phyloP scores from a whole-genome alignment of 306 rosid genomes.

The Inga oerstediana region DNA sequence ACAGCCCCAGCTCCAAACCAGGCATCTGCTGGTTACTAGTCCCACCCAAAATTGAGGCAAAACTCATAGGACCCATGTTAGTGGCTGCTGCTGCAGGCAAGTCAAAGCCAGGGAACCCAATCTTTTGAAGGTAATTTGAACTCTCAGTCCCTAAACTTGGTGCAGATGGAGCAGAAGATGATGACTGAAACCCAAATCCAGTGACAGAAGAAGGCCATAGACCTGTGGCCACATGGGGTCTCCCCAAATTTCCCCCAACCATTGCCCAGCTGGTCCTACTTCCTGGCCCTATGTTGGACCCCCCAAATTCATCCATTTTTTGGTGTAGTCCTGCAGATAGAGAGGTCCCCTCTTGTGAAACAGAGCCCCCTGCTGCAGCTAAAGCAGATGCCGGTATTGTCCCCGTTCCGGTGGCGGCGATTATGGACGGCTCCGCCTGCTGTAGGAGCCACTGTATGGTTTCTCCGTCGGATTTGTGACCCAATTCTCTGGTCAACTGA shows the following conservation, averaged over 20 bases:
- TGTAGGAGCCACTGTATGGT: conserved; percentile 96
- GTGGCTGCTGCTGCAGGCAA: conserved; percentile 42
- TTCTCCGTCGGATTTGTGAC: conserved; percentile 98
- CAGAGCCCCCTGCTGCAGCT: conserved; percentile 62
- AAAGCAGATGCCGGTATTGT: conserved; percentile 96
- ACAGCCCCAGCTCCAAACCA: conserved; percentile 89
- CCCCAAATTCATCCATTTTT: conserved; percentile 65
- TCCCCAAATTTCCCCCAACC: conserved; percentile 72
- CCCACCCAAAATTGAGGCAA: conserved; percentile 88
- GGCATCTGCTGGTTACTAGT: conserved; percentile 60
- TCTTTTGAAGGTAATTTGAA: conserved; percentile 76
- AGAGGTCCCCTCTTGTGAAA: conserved; percentile 67
- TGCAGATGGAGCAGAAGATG: conserved; percentile 55
- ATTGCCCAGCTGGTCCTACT: conserved; percentile 84
- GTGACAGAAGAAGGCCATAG: conserved; percentile 74
- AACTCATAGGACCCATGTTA: conserved; percentile 86
- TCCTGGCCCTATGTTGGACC: conserved; percentile 60
- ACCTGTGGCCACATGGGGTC: conserved; percentile 79
- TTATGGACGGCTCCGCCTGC: conserved; percentile 89
- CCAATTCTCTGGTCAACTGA: conserved; percentile 90
- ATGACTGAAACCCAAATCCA: conserved; percentile 75
- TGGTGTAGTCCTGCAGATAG: conserved; percentile 72
- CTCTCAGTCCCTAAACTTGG: conserved; percentile 54
- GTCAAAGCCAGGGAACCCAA: conserved; percentile 86
- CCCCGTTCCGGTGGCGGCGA: conserved; percentile 89